Evolutionary conservation across 2,329 filamentous ascomycete species (phyloP).

Genomic region (Sphaerostilbella broomeana): DNA sequence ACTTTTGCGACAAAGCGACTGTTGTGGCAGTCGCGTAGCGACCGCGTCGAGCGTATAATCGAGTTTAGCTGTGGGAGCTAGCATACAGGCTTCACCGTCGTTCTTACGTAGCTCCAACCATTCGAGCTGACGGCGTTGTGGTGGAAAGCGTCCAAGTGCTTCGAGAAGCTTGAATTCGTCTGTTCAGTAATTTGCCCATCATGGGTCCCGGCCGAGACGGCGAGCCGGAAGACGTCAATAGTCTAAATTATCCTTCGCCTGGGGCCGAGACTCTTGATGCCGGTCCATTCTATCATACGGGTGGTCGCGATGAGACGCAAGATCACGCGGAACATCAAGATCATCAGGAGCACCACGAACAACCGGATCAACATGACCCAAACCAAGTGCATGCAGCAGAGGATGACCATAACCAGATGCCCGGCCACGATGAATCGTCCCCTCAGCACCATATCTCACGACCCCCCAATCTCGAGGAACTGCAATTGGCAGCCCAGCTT

Average conservation of each 20-base stretch:
- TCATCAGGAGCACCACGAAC: conserved; percentile 17
- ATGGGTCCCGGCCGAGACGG: conserved; percentile 32
- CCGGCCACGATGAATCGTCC: conserved; percentile 29
- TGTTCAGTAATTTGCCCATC: not conserved
- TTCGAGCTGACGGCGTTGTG: too few species aligned
- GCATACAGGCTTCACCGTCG: too few species aligned
- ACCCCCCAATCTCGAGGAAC: conserved; percentile 46
- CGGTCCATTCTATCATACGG: conserved; percentile 38
- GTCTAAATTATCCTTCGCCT: conserved; percentile 41
- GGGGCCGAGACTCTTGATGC: conserved; percentile 38
- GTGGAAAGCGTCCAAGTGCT: not conserved
- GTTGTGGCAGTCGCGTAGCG: conserved; percentile 11
- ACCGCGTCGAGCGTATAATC: conserved; percentile 3
- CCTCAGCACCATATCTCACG: conserved; percentile 37
- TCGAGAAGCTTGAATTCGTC: not conserved
- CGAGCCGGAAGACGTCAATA: conserved; percentile 29
- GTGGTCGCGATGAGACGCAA: conserved; percentile 26
- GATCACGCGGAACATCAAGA: conserved; percentile 25
- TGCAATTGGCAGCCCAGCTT: conserved; percentile 52
- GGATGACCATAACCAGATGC: conserved; percentile 25
- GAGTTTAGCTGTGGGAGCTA: not conserved
- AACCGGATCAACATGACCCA: conserved; percentile 26
- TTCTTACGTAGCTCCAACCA: too few species aligned
- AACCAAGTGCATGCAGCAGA: conserved; percentile 25
- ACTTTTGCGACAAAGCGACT: conserved; percentile 11